Base-by-base conservation (phyloP, 176 grass and related monocot genomes). In the Oryza meridionalis region DNA sequence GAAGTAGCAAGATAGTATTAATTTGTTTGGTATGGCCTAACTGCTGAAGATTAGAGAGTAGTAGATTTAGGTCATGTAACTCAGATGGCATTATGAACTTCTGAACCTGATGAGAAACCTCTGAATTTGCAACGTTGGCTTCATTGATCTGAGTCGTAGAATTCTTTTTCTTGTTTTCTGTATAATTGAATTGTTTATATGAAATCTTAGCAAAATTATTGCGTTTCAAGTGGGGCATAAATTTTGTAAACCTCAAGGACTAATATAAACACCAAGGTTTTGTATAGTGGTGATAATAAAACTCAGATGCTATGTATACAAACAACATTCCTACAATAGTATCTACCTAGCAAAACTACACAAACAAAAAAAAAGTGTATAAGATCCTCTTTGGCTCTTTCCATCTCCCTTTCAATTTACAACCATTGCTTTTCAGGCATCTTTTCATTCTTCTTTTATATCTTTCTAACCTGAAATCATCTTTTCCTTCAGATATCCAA, bases 331-430 rank as follows among this genome's bases (percentile, higher is more conserved):
- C 65, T 44, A 66, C 66, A 78, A 33, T 66, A 14, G 35, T 16
- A 58, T 49, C 73, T 61, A 86, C n/a, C 69, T 66, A 31, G 33
- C 70, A 81, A 67, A 67, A 16, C 17, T 25, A 44, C 46, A 49
- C 24, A 38, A 8, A 77, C 73, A 82, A 73, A 46, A 72, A 66
- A 76, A 85, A 10, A 46, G 7, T 21, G 5, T 53, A 50, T 37
- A 17, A 44, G 53, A 38, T 17, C 62, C 24, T 62, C 37, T 73
- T 63, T 37, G 21, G 10, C 44, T 32, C 62, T 76, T 53, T 29
- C 11, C 5, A n/a, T 71, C 22, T 24, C 26, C 51, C 53, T 38
- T 65, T 12, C 50, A 42, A 62, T 75, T 63, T 76, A 74, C 82
- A 76, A 31, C n/a, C 62, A 11, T 27, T 38, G 42, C 50, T 80